Evolutionary conservation across 2,329 filamentous ascomycete genomes (phyloP).

Genomic region (Trichoderma citrinoviride): DNA sequence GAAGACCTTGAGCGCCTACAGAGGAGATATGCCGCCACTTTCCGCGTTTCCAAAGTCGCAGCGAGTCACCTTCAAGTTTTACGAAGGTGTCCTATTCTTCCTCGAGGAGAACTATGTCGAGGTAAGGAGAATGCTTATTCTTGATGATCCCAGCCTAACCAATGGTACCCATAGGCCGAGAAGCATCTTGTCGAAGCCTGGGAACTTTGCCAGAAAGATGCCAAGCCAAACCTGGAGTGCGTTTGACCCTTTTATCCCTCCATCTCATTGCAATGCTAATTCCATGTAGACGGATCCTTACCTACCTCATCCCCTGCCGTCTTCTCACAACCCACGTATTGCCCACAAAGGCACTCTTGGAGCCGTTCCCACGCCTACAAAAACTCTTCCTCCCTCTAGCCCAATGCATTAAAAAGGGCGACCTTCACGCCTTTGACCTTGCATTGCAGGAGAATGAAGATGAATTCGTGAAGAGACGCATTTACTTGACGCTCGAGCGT

Average conservation of each 20-base stretch:
- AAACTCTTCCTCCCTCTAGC: slow-evolving; percentile 75
- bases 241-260: slow-evolving; percentile 30
- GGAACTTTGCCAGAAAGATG: slow-evolving; percentile 71
- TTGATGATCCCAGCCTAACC: background rate
- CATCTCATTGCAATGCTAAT: slow-evolving; percentile 26
- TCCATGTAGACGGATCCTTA: slow-evolving; percentile 71
- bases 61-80: slow-evolving; percentile 94
- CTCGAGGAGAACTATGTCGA: slow-evolving; percentile 88
- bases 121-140: slow-evolving; percentile 42
- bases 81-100: slow-evolving; percentile 89
- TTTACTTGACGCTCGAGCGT: slow-evolving; percentile 91
- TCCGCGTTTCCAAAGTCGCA: slow-evolving; percentile 83
- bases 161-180: slow-evolving; percentile 58
- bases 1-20: slow-evolving; percentile 73
- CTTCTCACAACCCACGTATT: slow-evolving; percentile 85
- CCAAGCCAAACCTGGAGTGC: slow-evolving; percentile 76
- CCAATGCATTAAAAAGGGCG: slow-evolving; percentile 74
- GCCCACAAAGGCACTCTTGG: slow-evolving; percentile 68
- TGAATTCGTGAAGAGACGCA: slow-evolving; percentile 89
- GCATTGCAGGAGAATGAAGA: slow-evolving; percentile 79
- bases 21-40: slow-evolving; percentile 76
- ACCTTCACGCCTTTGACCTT: slow-evolving; percentile 79
- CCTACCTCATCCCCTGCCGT: slow-evolving; percentile 90
- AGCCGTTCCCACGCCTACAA: slow-evolving; percentile 72
- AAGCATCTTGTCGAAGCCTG: slow-evolving; percentile 77